These are phyloP conservation scores for Termitomyces sp. DNA, from an alignment of 1,284 basidiomycete species.

Conservation along the genomic window DNA sequence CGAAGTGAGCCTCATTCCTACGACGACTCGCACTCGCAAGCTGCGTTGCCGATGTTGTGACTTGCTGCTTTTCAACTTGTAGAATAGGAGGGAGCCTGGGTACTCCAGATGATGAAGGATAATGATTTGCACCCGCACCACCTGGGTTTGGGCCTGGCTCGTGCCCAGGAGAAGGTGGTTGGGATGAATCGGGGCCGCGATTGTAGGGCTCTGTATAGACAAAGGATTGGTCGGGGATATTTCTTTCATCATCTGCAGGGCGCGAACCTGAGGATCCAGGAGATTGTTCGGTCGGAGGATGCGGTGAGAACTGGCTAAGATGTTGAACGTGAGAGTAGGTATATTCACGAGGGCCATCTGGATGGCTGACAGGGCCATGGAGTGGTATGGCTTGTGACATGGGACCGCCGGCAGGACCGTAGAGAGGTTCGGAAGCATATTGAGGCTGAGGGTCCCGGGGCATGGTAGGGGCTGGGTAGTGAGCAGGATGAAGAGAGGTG, in stretches of 20 bases:
- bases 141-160: slow-evolving; percentile 21
- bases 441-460: slow-evolving; percentile 24
- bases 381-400: slow-evolving; percentile 37
- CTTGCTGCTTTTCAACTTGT: slow-evolving; percentile 87
- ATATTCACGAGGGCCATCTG: slow-evolving; percentile 37
- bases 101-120: slow-evolving; percentile 48
- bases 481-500: slow-evolving; percentile 12
- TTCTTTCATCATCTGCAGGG: slow-evolving; percentile 19
- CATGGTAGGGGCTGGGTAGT: slow-evolving; percentile 22
- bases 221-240: slow-evolving; percentile 29
- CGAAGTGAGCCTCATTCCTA: slow-evolving; percentile 86
- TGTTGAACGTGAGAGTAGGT: slow-evolving; percentile 26
- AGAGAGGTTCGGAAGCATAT: slow-evolving; percentile 31
- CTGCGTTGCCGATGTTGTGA: slow-evolving; percentile 93
- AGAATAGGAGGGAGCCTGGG: slow-evolving; percentile 75
- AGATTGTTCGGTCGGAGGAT: slow-evolving; percentile 23
- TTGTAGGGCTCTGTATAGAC: slow-evolving; percentile 45
- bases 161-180: slow-evolving; percentile 25
- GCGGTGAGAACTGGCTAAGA: slow-evolving; percentile 26
- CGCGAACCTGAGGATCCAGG: slow-evolving; percentile 18
- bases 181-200: slow-evolving; percentile 32
- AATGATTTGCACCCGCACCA: slow-evolving; percentile 46
- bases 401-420: slow-evolving; percentile 30
- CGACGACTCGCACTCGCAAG: slow-evolving; percentile 85
- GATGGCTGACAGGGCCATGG: slow-evolving; percentile 39